Evolutionary conservation across 352 stramenopile genomes (phyloP), one percentile per base, ranked within the genome.

Genomic region (Pythium guiyangense): DNA sequence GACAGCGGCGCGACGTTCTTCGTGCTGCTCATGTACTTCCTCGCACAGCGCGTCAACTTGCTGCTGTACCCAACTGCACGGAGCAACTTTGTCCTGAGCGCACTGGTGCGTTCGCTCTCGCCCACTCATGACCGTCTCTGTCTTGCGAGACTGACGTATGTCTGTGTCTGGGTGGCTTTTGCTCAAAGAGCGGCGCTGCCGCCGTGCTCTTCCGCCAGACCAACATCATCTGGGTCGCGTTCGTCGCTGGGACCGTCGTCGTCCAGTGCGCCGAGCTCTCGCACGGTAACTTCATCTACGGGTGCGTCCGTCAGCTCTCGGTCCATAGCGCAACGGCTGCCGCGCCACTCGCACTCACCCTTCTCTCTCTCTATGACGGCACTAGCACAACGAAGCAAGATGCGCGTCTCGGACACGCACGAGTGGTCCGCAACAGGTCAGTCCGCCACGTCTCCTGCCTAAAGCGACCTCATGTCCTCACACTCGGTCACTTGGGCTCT

Each of bases 151-250:
- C n/a, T 53, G 45, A n/a, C n/a, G n/a, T n/a, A n/a, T n/a, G n/a
- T n/a, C n/a, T 39, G 11, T 39, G 11, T 39, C 6, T 14, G 18
- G 1, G 37, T n/a, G 17, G n/a, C n/a, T 42, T n/a, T 14, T 17
- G 5, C 43, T 10, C 53, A 12, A 58, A 95, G 84, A 78, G 73
- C 54, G 86, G 88, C 26, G 82, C 70, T 8, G 53, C 77, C 0
- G 86, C 86, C 1, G 83, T 97, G 37, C 52, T 94, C 22, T 93
- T 96, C 40, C 86, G 90, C 1, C 90, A 97, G 62, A 97, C 86
- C 9, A 97, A 97, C 49, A 92, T 95, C 45, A 59, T 97, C 4
- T 97, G 90, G 90, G 84, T 97, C 0, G 54, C 83, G 1, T 97
- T 97, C 65, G 81, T 93, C 3, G 71, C 90, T 10, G 88, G 86